Conservation (phyloP, 2,329 filamentous ascomycete species). For the Aquanectria penicillioides region DNA sequence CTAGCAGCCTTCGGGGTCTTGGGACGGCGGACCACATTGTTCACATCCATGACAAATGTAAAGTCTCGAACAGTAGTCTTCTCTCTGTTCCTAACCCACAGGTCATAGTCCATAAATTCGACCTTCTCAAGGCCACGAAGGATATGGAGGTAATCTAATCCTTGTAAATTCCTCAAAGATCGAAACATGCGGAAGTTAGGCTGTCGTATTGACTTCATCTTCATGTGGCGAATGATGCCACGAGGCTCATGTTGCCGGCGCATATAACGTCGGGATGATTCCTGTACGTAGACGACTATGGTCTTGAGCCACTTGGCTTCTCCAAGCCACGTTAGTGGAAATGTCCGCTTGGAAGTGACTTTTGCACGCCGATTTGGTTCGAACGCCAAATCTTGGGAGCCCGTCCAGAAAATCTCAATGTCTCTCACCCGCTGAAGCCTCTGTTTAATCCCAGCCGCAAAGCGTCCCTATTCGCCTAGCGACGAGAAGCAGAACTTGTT, state of each 20-base stretch:
- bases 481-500: conserved; percentile 64
- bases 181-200: conserved; percentile 52
- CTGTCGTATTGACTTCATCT: conserved; percentile 46
- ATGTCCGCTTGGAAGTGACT: conserved; percentile 51
- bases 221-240: conserved; percentile 37
- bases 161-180: conserved; percentile 53
- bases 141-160: conserved; percentile 54
- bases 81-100: conserved; percentile 19
- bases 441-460: conserved; percentile 54
- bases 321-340: conserved; percentile 47
- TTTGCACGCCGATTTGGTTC: conserved; percentile 22
- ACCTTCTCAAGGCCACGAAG: conserved; percentile 56
- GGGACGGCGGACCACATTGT: conserved; percentile 30
- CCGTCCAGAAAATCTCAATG: conserved; percentile 55
- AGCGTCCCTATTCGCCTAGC: conserved; percentile 61
- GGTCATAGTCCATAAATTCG: conserved; percentile 53
- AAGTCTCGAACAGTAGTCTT: conserved; percentile 41
- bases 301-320: conserved; percentile 53
- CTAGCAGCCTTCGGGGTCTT: conserved; percentile 24
- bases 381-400: conserved; percentile 46
- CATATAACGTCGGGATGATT: conserved; percentile 43
- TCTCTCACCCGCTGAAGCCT: conserved; percentile 55
- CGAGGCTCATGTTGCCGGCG: conserved; percentile 51
- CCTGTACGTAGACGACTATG: conserved; percentile 52
- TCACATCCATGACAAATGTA: conserved; percentile 43